phyloP scores from a whole-genome alignment of 129 eudicot species.

The Helianthus annuus region DNA sequence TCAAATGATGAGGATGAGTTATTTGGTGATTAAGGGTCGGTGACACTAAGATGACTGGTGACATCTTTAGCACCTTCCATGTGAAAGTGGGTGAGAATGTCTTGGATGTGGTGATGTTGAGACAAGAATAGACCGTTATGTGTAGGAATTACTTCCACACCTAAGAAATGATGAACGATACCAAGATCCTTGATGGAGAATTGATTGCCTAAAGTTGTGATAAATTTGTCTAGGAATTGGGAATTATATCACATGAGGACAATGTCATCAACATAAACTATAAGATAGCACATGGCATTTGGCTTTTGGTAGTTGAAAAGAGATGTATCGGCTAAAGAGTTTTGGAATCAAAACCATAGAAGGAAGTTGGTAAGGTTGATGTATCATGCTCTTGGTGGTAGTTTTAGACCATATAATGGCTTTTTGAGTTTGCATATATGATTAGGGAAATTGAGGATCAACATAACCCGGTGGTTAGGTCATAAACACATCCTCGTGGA shows the following conservation, averaged over 20 bases:
- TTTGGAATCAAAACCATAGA: neutral
- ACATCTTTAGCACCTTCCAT: neutral
- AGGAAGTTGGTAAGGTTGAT: neutral
- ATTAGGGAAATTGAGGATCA: neutral
- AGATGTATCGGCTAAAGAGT: neutral
- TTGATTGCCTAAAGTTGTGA: neutral
- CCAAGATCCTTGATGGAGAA: slow-evolving; percentile 5
- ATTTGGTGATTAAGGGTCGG: no score
- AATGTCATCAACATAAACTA: neutral
- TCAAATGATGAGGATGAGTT: no score
- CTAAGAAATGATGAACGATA: neutral
- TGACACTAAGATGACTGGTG: neutral
- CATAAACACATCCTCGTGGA: neutral
- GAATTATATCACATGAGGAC: neutral
- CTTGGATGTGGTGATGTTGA: no score
- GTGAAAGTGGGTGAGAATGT: neutral
- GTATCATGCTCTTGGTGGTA: neutral
- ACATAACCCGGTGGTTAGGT: neutral
- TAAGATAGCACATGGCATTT: neutral
- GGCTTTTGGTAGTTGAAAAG: neutral
- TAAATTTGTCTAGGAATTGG: neutral
- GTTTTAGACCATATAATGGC: neutral
- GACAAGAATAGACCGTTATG: neutral
- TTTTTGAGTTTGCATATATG: neutral
- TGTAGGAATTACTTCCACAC: neutral